Conservation (phyloP, 805 yeast species). For the Candida coleopterorum region DNA sequence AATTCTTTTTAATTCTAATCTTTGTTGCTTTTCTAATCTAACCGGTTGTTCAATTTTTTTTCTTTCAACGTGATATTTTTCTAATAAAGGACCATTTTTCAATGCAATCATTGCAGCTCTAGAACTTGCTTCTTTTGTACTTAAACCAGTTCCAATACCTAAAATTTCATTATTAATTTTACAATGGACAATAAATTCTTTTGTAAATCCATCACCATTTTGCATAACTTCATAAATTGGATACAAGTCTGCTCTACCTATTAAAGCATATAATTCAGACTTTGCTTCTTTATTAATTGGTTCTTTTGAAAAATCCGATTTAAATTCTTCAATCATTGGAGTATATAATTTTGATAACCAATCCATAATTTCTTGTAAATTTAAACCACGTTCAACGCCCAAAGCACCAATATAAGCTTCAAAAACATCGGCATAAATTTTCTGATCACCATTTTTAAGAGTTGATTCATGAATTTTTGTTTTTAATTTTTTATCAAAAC, state of each 20-base stretch:
- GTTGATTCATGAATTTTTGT: slow-evolving; percentile 44
- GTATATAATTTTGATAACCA: slow-evolving; percentile 55
- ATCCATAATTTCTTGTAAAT: slow-evolving; percentile 43
- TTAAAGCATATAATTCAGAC: slow-evolving; percentile 65
- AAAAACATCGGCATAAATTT: slow-evolving; percentile 81
- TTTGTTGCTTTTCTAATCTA: slow-evolving; percentile 5
- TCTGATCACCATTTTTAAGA: slow-evolving; percentile 52
- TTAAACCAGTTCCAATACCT: slow-evolving; percentile 70
- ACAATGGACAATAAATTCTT: slow-evolving; percentile 63
- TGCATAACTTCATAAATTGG: slow-evolving; percentile 52
- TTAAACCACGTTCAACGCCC: slow-evolving; percentile 49
- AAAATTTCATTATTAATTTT: slow-evolving; percentile 58
- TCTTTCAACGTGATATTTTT: slow-evolving; percentile 49
- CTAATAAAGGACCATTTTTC: slow-evolving; percentile 51
- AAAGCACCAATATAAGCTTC: slow-evolving; percentile 94
- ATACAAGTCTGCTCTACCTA: slow-evolving; percentile 68
- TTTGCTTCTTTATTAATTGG: slow-evolving; percentile 66
- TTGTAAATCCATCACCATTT: slow-evolving; percentile 41
- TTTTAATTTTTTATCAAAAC: slow-evolving; percentile 54
- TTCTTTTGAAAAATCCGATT: slow-evolving; percentile 26
- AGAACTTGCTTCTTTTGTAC: slow-evolving; percentile 71
- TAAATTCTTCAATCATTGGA: slow-evolving; percentile 36
- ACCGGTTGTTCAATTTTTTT: slow-evolving; percentile 10
- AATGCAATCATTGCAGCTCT: slow-evolving; percentile 84
- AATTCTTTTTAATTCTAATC: slow-evolving; percentile 2